Evolutionary conservation across 2,329 filamentous ascomycete genomes (phyloP), one percentile per base, ranked within the genome.

Genomic region (Penicillium sp.): DNA sequence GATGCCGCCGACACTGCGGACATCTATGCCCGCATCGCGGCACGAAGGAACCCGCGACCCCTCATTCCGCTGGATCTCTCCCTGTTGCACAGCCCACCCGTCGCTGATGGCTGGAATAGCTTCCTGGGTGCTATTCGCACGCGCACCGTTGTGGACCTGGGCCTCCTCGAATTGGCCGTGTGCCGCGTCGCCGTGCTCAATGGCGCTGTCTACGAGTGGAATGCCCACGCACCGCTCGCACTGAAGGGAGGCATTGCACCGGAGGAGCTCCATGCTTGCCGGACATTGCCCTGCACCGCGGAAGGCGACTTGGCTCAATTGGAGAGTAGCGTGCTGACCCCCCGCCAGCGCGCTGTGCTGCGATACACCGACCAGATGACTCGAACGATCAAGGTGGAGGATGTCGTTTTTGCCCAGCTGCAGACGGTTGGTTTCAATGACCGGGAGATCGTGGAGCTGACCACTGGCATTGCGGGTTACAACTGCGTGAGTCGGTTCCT

Each of bases 401-500:
- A 95, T 57, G 84, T 79, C 60, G 86, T 90, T 0, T 93, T 94
- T 80, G 85, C 74, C 10, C 76, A 77, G 65, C 68, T 95, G 53
- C 66, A 73, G 70, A 87, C 82, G 75, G 76, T 67, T n/a, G 74
- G 85, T 28, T 92, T 93, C 67, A 83, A 74, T 22, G 89, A 94
- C 64, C 83, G 86, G 66, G 90, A 94, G 79, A 84, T 95, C 58
- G 91, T 96, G 2, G 92, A 96, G 81, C 83, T 96, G 67, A 94
- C 91, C 45, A 88, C 90, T 33, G 93, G 90, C n/a, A 86, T 94
- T 61, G 91, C 91, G n/a, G 88, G 87, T 59, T 96, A 96, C 75
- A 96, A 96, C 76, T 93, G 91, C 72, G 92, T 96, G 19, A 93
- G 90, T 75, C 85, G 92, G 28, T 93, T 96, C 70, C 76, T 96